phyloP scores from a whole-genome alignment of 1,284 basidiomycete species.

The Ceraceosorus guamensis region DNA sequence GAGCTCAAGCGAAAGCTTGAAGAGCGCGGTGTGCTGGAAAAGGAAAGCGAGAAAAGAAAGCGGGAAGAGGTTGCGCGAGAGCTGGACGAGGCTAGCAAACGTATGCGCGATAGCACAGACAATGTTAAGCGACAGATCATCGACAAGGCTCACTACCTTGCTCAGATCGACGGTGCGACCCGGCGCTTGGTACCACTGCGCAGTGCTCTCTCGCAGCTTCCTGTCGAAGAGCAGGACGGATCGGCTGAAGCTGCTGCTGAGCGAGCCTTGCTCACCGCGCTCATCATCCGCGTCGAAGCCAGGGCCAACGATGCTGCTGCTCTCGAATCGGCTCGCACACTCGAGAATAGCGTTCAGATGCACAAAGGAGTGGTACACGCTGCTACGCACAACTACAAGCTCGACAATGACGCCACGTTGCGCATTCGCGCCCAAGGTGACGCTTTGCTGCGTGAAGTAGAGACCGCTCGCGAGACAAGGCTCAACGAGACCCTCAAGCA shows the following conservation, averaged over 20 bases:
- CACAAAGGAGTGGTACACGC: constrained; percentile 75
- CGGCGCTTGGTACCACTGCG: constrained; percentile 63
- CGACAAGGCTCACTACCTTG: constrained; percentile 59
- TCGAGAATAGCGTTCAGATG: constrained; percentile 68
- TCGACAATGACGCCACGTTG: constrained; percentile 66
- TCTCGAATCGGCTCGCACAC: constrained; percentile 60
- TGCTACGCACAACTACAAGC: constrained; percentile 67
- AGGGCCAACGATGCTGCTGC: constrained; percentile 60
- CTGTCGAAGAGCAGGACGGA: constrained; percentile 35
- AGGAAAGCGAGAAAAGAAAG: constrained; percentile 57
- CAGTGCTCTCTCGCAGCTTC: constrained; percentile 62
- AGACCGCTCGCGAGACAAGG: constrained; percentile 62
- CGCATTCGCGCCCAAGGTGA: constrained; percentile 67
- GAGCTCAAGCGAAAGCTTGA: constrained; percentile 78
- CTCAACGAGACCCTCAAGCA: constrained; percentile 63
- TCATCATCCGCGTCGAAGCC: constrained; percentile 67
- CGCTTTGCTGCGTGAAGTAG: constrained; percentile 65
- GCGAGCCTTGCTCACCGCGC: constrained; percentile 61
- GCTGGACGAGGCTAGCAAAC: constrained; percentile 61
- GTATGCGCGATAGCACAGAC: constrained; percentile 60
- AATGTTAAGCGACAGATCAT: constrained; percentile 47
- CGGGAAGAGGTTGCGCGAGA: constrained; percentile 53
- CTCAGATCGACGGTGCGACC: constrained; percentile 68
- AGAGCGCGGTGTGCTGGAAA: constrained; percentile 50
- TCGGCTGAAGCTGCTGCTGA: constrained; percentile 60